Conservation (phyloP, 352 stramenopile genomes). For the Phytophthora melonis region DNA sequence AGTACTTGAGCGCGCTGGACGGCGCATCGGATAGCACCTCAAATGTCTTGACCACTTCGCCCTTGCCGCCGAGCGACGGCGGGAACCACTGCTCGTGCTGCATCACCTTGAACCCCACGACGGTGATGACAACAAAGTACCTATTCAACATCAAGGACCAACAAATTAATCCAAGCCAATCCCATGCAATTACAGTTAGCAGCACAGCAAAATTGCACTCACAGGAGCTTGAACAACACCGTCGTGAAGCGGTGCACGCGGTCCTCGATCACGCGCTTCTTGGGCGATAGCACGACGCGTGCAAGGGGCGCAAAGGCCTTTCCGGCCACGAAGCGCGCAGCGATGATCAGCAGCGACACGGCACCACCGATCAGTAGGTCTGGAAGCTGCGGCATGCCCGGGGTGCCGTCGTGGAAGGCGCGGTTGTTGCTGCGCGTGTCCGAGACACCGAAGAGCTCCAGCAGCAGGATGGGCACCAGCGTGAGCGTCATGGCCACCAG, state of each 20-base stretch:
- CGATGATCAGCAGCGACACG: slow-evolving; percentile 51
- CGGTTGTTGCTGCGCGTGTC: slow-evolving; percentile 46
- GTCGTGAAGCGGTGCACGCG: slow-evolving; percentile 74
- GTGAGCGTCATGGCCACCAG: slow-evolving; percentile 65
- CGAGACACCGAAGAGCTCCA: slow-evolving; percentile 62
- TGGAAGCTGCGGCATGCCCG: slow-evolving; percentile 56
- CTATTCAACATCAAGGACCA: slow-evolving; percentile 29
- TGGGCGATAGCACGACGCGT: slow-evolving; percentile 53
- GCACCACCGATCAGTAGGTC: slow-evolving; percentile 53
- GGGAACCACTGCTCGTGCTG: slow-evolving; percentile 57
- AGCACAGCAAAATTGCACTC: slow-evolving; percentile 20
- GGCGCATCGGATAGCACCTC: slow-evolving; percentile 44
- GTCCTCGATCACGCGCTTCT: slow-evolving; percentile 60
- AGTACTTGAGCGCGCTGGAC: slow-evolving; percentile 47
- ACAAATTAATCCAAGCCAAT: not conserved
- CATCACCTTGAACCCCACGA: slow-evolving; percentile 52
- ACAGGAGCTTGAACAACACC: slow-evolving; percentile 81
- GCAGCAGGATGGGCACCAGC: slow-evolving; percentile 65
- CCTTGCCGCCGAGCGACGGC: slow-evolving; percentile 44
- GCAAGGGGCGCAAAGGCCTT: slow-evolving; percentile 55
- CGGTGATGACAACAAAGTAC: slow-evolving; percentile 65
- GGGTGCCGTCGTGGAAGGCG: slow-evolving; percentile 35
- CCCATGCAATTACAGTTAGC: not conserved
- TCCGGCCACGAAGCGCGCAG: slow-evolving; percentile 45
- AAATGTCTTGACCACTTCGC: slow-evolving; percentile 44